Evolutionary conservation across 176 grass and related monocot species (phyloP).

Genomic region (Panicum miliaceum): DNA sequence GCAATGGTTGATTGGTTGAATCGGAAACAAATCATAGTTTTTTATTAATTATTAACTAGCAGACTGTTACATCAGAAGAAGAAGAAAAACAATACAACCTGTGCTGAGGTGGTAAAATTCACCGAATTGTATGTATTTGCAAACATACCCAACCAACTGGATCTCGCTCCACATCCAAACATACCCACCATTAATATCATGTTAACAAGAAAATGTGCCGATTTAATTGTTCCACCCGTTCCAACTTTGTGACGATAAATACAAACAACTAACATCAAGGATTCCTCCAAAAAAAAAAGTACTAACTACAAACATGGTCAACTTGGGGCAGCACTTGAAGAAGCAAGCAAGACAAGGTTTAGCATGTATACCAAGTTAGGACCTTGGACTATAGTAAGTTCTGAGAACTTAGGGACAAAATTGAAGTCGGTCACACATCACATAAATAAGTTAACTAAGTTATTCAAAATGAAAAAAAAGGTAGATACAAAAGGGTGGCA

Average conservation of each 20-base stretch:
- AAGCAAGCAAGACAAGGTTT: neutral
- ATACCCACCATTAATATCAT: neutral
- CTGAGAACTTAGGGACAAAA: neutral
- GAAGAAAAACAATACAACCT: neutral
- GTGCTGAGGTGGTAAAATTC: neutral
- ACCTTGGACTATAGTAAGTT: neutral
- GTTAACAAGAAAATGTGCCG: neutral
- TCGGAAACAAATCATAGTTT: neutral
- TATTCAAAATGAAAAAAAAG: neutral
- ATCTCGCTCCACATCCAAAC: neutral
- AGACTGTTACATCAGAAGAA: neutral
- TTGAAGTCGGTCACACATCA: neutral
- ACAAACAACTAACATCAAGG: neutral
- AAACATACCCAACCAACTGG: neutral
- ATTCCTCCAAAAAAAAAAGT: neutral
- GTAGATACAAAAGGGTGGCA: neutral
- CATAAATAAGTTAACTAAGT: neutral
- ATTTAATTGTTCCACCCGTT: neutral
- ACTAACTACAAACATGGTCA: neutral
- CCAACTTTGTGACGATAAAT: neutral
- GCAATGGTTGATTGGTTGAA: neutral
- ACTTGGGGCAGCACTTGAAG: neutral
- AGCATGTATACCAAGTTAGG: neutral
- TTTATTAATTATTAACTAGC: neutral
- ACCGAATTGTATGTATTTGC: neutral